Evolutionary conservation across 1,284 basidiomycete species (phyloP).

Genomic region (Apiotrichum montevideense): DNA sequence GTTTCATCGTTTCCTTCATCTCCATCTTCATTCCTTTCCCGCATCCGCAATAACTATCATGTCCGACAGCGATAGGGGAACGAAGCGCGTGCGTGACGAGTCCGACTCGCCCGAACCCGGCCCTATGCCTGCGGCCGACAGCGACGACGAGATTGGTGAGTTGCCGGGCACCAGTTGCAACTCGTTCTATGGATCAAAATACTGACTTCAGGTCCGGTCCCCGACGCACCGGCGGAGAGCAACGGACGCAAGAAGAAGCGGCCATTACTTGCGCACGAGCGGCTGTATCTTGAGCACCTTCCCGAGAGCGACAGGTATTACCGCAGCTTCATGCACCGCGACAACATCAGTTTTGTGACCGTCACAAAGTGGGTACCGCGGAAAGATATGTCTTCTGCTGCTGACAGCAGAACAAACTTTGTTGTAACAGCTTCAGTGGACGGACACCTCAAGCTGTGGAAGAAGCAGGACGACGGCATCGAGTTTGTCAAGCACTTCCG

Average conservation of each 20-base stretch:
- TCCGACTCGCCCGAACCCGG: conserved; percentile 8
- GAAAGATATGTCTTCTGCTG: not conserved
- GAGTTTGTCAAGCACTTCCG: conserved; percentile 93
- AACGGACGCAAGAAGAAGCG: conserved; percentile 33
- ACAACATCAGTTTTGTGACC: conserved; percentile 79
- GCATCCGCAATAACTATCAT: not conserved
- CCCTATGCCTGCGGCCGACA: conserved; percentile 28
- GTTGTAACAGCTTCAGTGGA: conserved; percentile 90
- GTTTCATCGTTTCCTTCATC: too few relatives aligned
- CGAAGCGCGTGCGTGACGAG: conserved; percentile 5
- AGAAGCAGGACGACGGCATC: conserved; percentile 87
- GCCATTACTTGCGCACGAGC: conserved; percentile 63
- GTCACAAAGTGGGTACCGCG: conserved; percentile 65
- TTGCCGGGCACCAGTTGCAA: not conserved
- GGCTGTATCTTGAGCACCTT: conserved; percentile 82
- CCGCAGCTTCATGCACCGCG: conserved; percentile 98
- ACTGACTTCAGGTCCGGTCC: conserved; percentile 24
- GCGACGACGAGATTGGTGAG: conserved; percentile 44
- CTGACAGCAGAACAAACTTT: conserved; percentile 70
- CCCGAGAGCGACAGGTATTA: conserved; percentile 89
- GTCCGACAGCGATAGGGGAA: conserved; percentile 8
- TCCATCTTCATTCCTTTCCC: too few relatives aligned
- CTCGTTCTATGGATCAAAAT: not conserved
- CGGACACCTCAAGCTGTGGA: conserved; percentile 96
- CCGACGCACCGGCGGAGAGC: conserved; percentile 30